Conservation (phyloP, 129 eudicot genomes). For the Solidago caesia region DNA sequence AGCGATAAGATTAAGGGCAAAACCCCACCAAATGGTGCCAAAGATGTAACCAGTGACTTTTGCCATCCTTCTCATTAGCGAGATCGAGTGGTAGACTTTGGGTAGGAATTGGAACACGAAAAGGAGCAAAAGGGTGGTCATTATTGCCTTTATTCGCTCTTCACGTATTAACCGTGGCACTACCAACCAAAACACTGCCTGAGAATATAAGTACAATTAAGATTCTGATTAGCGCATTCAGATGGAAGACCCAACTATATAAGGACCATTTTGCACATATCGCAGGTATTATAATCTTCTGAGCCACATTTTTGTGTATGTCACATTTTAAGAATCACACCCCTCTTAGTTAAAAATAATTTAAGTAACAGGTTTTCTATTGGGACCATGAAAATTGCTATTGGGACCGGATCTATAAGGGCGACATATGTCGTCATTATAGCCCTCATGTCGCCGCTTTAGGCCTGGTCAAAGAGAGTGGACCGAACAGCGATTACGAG, state of each 20-base stretch:
- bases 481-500: too few species aligned
- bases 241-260: background rate
- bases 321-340: too few species aligned
- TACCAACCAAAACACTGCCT: slow-evolving; percentile 80
- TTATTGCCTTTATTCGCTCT: slow-evolving; percentile 66
- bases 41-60: slow-evolving; percentile 93
- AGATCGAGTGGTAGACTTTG: slow-evolving; percentile 67
- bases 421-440: too few species aligned
- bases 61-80: slow-evolving; percentile 81
- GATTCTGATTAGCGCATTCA: background rate
- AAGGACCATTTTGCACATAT: background rate
- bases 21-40: slow-evolving; percentile 99
- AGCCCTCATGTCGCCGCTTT: too few species aligned
- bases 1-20: slow-evolving; percentile 85
- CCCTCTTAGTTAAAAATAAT: too few species aligned
- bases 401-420: too few species aligned
- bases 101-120: slow-evolving; percentile 87
- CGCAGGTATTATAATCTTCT: too few species aligned
- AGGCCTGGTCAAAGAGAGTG: too few species aligned
- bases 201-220: slow-evolving; percentile 12
- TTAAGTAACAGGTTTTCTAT: too few species aligned
- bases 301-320: too few species aligned
- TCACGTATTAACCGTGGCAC: slow-evolving; percentile 63
- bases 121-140: slow-evolving; percentile 65
- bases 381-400: too few species aligned